Conservation (phyloP, 306 rosid species). For the Quercus gilva region DNA sequence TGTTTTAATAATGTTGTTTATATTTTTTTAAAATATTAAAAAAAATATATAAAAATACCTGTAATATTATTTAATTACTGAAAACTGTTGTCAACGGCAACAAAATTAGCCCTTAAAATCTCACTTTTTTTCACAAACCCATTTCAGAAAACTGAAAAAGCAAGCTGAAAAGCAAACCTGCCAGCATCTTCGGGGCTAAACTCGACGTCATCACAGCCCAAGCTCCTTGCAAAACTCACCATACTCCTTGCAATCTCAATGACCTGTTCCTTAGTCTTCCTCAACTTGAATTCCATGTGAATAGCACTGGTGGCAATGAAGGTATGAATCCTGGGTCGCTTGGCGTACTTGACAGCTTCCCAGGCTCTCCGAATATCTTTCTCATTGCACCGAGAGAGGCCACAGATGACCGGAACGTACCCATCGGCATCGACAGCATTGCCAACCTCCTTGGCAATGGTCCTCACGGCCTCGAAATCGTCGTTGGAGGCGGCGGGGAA, state of each 20-base stretch:
- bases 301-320: constrained; percentile 88
- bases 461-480: constrained; percentile 76
- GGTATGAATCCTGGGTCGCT: constrained; percentile 78
- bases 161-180: constrained; percentile 31
- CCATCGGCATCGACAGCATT: constrained; percentile 64
- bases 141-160: too few species aligned
- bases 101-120: too few species aligned
- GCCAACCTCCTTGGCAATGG: constrained; percentile 73
- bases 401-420: constrained; percentile 88
- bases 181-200: constrained; percentile 99
- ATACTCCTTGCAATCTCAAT: constrained; percentile 64
- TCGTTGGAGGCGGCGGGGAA: constrained; percentile 86
- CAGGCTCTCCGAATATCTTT: constrained; percentile 81
- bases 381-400: constrained; percentile 76
- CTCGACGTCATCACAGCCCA: constrained; percentile 86
- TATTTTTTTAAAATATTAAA: too few species aligned
- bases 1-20: too few species aligned
- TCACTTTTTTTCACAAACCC: too few species aligned
- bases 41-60: too few species aligned
- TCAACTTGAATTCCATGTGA: constrained; percentile 81
- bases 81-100: too few species aligned
- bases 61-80: too few species aligned
- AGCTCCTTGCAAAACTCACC: constrained; percentile 80
- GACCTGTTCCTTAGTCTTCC: constrained; percentile 68
- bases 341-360: constrained; percentile 87